Evolutionary conservation across 805 yeast species (phyloP), one percentile per base, ranked within the genome.

Genomic region (Wickerhamomyces kurtzmanii): DNA sequence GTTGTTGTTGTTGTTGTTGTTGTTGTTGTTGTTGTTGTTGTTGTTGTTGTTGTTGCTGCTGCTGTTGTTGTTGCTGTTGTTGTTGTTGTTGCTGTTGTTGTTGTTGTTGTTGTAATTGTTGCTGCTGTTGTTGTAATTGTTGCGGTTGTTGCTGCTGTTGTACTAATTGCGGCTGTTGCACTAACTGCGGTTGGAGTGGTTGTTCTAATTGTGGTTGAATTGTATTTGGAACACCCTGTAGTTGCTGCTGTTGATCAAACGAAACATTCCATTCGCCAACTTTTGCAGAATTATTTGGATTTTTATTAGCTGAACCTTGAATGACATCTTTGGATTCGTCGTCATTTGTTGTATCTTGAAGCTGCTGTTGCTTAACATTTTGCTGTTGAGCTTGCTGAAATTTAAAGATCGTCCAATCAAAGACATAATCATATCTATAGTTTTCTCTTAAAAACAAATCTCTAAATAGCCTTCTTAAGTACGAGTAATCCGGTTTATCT

Each of bases 331-430:
- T n/a, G 17, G 10, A 37, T 25, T 29, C 24, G 29, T 24, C 31
- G 31, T 29, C 13, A 31, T 24, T 19, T 32, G 19, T 20, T 31
- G 27, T 22, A 13, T 23, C 27, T 21, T 30, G 34, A 22, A 13
- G 35, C 31, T 24, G 37, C 12, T 24, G 12, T 31, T 31, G 29
- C 11, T 31, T 32, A 4, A 24, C 27, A 5, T 12, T 27, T 20
- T 30, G 41, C 21, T 34, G 42, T 24, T 35, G 40, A 23, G 30
- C 36, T 15, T 32, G 42, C 40, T 69, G 80, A 52, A 71, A 78
- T 52, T 81, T 82, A 60, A 77, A 81, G 37, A 86, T 72, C 17
- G 96, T 89, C 98, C 98, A 89, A 58, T 89, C 98, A 57, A 86
- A 89, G 14, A 91, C 75, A 55, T 86, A 89, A 58, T 89, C 97